Conservation (phyloP, 2,329 filamentous ascomycete species). For the Trichoderma sp. region DNA sequence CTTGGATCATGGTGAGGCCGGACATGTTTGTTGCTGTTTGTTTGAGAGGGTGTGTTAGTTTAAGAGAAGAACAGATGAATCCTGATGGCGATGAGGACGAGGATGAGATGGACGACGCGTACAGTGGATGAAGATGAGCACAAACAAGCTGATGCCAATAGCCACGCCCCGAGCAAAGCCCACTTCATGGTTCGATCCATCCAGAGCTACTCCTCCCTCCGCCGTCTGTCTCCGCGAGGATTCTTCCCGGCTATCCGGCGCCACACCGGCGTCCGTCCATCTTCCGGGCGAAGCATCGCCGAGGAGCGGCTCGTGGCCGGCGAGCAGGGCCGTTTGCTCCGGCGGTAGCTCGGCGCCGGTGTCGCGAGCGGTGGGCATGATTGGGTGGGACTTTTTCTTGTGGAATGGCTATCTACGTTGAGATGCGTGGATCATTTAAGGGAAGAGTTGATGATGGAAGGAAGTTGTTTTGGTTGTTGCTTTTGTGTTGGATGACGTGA, state of each 20-base stretch:
- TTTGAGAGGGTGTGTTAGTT: no score
- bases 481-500: neutral
- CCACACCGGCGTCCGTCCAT: neutral
- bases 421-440: neutral
- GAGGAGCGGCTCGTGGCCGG: neutral
- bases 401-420: neutral
- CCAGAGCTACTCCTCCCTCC: neutral
- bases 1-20: conserved; percentile 78
- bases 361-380: neutral
- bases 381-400: neutral
- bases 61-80: neutral
- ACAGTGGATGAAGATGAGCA: conserved; percentile 29
- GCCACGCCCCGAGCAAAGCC: neutral
- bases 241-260: neutral
- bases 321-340: conserved; percentile 1
- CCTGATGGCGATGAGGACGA: neutral
- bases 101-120: neutral
- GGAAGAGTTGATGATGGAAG: neutral
- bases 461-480: neutral
- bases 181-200: neutral
- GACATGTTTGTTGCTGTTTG: conserved; percentile 66
- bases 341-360: neutral
- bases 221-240: no score
- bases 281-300: neutral
- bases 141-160: conserved; percentile 23